phyloP scores from a whole-genome alignment of 169 alveolate species.

The Plasmodium adleri region DNA sequence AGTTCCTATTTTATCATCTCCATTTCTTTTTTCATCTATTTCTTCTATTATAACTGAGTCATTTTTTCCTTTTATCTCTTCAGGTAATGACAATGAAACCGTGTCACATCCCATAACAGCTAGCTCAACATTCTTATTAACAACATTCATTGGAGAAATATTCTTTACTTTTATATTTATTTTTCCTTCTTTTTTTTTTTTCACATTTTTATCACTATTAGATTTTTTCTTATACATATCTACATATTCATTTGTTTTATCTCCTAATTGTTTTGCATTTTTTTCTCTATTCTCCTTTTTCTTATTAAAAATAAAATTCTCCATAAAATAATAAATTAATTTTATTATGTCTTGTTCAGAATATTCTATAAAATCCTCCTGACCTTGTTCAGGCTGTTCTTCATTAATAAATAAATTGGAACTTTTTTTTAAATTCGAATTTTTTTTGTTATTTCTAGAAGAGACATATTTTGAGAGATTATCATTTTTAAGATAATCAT shows the following conservation, averaged over 20 bases:
- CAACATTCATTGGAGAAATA: no score
- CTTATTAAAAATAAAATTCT: conserved; percentile 33
- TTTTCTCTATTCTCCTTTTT: conserved; percentile 10
- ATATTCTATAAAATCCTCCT: conserved; percentile 13
- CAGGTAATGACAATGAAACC: no score
- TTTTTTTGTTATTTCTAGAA: not conserved
- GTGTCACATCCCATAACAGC: no score
- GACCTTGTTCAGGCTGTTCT: conserved; percentile 1
- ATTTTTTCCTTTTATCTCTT: conserved; percentile 10
- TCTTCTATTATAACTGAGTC: not conserved
- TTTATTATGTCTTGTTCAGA: conserved; percentile 51
- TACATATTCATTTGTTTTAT: no score
- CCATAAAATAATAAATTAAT: conserved; percentile 46
- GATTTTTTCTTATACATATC: no score
- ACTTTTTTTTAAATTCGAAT: conserved; percentile 2
- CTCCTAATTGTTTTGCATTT: no score
- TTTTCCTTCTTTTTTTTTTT: no score
- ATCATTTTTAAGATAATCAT: not conserved
- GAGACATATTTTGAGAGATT: not conserved
- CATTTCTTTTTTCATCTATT: not conserved
- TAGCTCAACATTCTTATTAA: no score
- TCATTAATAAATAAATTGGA: conserved; percentile 5
- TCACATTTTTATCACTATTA: no score
- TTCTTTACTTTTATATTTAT: no score
- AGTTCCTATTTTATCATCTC: not conserved